Base-by-base conservation (phyloP, 768 basidiomycete species). In the Galerina sulciceps region DNA sequence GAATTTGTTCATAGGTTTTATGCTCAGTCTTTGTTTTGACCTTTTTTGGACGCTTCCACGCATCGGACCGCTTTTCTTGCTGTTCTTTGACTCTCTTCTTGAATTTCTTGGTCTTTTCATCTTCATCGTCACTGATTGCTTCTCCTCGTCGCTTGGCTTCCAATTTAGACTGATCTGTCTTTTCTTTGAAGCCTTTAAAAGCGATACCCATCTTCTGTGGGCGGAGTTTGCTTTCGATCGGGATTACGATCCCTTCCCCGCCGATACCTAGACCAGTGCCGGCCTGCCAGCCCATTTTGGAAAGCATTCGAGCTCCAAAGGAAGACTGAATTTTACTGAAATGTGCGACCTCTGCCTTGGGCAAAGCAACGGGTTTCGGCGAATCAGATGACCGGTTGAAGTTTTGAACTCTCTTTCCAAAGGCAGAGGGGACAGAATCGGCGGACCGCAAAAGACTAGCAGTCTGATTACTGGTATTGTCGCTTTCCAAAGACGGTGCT, bases 1-100 rank as follows among this genome's bases (percentile, higher is more conserved):
- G 71, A 53, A 99, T 93, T 73, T 99, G 86, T 73, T 99, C 97
- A 69, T 98, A 99, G 0, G 95, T 94, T 81, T 96, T 97, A 78
- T 98, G 95, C 69, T 94, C 88, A 35, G 95, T 78, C 73, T 86
- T 93, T 18, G 83, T 87, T 75, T 93, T 97, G 54, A 86, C 80
- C 71, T 90, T 95, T 81, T 85, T 91, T 6, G 91, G 86, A 59
- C 85, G 85, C 76, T 90, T 95, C 96, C 95, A 97, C 4, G 82
- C 82, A 59, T 94, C 89, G 14, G 90, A 82, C 68, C 85, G 78
- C 65, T 89, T 86, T 66, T 85, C 76, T 61, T 79, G 76, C 31
- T 76, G 80, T 65, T 85, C 83, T 55, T 75, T 77, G 53, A 79
- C 80, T 65, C 85, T 85, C 67, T 80, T 86, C 54, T 77, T 80